These are phyloP conservation scores for Epichloe amarillans DNA, from an alignment of 2,329 filamentous ascomycete species.

Conservation along the genomic window DNA sequence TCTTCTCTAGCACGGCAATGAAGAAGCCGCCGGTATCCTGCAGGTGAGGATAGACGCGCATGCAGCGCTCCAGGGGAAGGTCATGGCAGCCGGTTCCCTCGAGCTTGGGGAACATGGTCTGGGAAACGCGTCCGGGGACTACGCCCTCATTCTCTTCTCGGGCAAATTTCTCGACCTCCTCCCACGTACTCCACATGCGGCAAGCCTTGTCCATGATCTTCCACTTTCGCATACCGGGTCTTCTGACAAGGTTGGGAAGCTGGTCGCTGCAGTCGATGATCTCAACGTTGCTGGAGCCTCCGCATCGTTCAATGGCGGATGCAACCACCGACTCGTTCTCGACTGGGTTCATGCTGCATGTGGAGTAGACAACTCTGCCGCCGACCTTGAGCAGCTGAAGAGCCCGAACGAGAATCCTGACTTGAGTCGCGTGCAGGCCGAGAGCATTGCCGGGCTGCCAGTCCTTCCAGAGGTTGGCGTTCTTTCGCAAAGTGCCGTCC, in stretches of 20 bases:
- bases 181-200: constrained; percentile 67
- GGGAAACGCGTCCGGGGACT: constrained; percentile 53
- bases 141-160: constrained; percentile 41
- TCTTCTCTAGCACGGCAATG: constrained; percentile 89
- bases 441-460: constrained; percentile 83
- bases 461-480: constrained; percentile 85
- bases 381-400: constrained; percentile 94
- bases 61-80: constrained; percentile 77
- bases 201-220: constrained; percentile 80
- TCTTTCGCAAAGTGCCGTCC: constrained; percentile 93
- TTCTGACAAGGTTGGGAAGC: constrained; percentile 64
- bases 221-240: constrained; percentile 68
- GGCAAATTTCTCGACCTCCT: constrained; percentile 61
- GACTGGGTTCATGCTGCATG: constrained; percentile 96
- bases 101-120: constrained; percentile 70
- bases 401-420: constrained; percentile 79
- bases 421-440: constrained; percentile 75
- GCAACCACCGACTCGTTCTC: constrained; percentile 92
- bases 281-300: constrained; percentile 66
- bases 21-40: constrained; percentile 98
- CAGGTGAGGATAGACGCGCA: constrained; percentile 86
- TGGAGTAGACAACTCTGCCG: constrained; percentile 91
- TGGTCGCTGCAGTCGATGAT: constrained; percentile 73
- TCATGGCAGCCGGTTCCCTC: constrained; percentile 38
- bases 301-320: constrained; percentile 79